Conservation (phyloP, 1,139 yeast species). For the Candida pseudoviswanathii region DNA sequence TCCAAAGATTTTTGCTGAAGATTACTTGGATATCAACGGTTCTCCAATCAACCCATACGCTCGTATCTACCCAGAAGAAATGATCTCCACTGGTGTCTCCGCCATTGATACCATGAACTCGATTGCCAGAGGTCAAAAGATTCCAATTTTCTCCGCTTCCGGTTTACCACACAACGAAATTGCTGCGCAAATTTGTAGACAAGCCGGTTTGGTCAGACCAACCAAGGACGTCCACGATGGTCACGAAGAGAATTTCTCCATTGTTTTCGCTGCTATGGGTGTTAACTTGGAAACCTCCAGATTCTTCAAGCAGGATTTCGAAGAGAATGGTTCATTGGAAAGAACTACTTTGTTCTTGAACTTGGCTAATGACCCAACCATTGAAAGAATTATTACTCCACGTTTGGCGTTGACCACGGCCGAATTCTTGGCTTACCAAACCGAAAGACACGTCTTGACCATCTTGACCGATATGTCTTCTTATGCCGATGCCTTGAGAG, state of each 20-base stretch:
- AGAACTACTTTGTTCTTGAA: slow-evolving; percentile 95
- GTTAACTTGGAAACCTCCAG: slow-evolving; percentile 52
- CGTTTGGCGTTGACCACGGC: slow-evolving; percentile 99
- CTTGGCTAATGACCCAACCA: slow-evolving; percentile 98
- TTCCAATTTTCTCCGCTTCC: slow-evolving; percentile 97
- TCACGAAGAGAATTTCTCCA: slow-evolving; percentile 98
- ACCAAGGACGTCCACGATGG: slow-evolving; percentile 99
- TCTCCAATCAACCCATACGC: slow-evolving; percentile 98
- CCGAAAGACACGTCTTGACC: slow-evolving; percentile 98
- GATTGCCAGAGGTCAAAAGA: slow-evolving; percentile 99
- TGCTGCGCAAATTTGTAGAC: slow-evolving; percentile 99
- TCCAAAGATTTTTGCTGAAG: slow-evolving; percentile 97
- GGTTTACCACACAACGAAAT: slow-evolving; percentile 99
- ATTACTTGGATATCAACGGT: slow-evolving; percentile 95
- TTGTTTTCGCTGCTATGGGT: slow-evolving; percentile 92
- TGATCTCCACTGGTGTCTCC: slow-evolving; percentile 98
- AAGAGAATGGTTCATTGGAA: slow-evolving; percentile 97
- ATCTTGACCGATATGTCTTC: slow-evolving; percentile 99
- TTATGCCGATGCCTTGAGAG: slow-evolving; percentile 98
- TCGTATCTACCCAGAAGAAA: slow-evolving; percentile 98
- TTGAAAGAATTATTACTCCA: slow-evolving; percentile 98
- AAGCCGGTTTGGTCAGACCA: slow-evolving; percentile 98
- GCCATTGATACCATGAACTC: slow-evolving; percentile 99
- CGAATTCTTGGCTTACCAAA: slow-evolving; percentile 96
- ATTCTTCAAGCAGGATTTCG: slow-evolving; percentile 93